Base-by-base conservation (phyloP, 2,329 filamentous ascomycete genomes). In the Pseudogymnoascus sp. region DNA sequence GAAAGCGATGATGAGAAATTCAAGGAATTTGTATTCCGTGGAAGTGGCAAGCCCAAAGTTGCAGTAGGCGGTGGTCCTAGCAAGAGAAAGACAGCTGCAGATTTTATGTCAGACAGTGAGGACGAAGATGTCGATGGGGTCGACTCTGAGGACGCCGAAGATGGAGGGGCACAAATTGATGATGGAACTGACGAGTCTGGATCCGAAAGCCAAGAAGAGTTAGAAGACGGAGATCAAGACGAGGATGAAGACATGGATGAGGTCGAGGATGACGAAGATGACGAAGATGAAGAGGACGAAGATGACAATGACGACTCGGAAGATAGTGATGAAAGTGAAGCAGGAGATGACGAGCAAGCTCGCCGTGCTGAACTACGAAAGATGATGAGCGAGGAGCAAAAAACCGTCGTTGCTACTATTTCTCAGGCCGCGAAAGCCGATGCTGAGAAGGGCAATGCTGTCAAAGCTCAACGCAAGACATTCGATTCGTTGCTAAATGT, bases 401-500 rank as follows among this genome's bases (percentile, higher is more conserved):
- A 87, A 71, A 82, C 79, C 3, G 82, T 91, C 38, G 80, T 87
- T 6, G 82, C 84, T 17, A 86, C 84, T 7, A 74, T 83, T 46
- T 77, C 79, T 7, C 69, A 88, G 71, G 87, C 88, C 1, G 86
- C 86, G 61, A 87, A 88, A 71, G 85, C 85, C 62, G 95, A 97
- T 72, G 86, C 89, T 4, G 85, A 88, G 44, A 97, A 97, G 75
- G 95, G 95, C 11, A 78, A 83, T 62, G 93, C 93, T 0, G 90
- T 99, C 38, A 93, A 92, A 70, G 81, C 87, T 64, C 95, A 99
- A 76, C 86, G 92, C 61, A 88, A 88, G 66, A 86, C 88, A 0
- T 99, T 96, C 71, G 93, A 97, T 69, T 85, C 90, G 0, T 83
- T 97, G 0, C 82, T 99, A 33, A 96, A 96, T 76, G 84, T 92